Base-by-base conservation (phyloP, 495 filamentous ascomycete genomes). In the Xylaria castorea region DNA sequence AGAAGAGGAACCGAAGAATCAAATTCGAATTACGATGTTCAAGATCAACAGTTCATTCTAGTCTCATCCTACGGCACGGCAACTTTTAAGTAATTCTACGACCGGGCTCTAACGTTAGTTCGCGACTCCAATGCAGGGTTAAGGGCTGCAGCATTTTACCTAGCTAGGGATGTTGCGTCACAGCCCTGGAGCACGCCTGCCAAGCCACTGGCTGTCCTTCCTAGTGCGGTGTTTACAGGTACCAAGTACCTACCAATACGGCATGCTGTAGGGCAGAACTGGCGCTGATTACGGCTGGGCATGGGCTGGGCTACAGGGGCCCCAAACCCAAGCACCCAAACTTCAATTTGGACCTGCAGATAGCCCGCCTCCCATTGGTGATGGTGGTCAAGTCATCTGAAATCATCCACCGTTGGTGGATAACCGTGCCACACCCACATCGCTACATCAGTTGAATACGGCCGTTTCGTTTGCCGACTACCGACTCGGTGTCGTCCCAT, bases 201-300 rank as follows among this genome's bases (percentile, higher is more conserved):
- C 61, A 64, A 64, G 61, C 61, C 61, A 18, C n/a, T 61, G 58
- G 16, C 58, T 61, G 18, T 22, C 58, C 34, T 61, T 57, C 53
- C 53, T 57, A 57, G 27, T 57, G 53, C 53, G 53, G 53, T 9
- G 48, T 27, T n/a, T 14, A 27, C 50, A 0, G 30, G 32, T 38
- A 36, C n/a, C n/a, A n/a, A n/a, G n/a, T n/a, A n/a, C n/a, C n/a
- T 36, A 42, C 58, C 32, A 20, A 38, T 60, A n/a, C 30, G 50
- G 50, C 44, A 32, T 60, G 34, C 32, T 61, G 58, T 61, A 61
- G 58, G 58, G 58, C 58, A 61, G 58, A 38, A 38, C 32, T 20
- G 58, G 32, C 30, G 58, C 16, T 34, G 58, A 1, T 32, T 18
- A 60, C 14, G 27, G 55, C 30, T 20, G 30, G 50, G 48, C 22